Base-by-base conservation (phyloP, 106 monocot genomes). In the Alisma plantagoaquatica region DNA sequence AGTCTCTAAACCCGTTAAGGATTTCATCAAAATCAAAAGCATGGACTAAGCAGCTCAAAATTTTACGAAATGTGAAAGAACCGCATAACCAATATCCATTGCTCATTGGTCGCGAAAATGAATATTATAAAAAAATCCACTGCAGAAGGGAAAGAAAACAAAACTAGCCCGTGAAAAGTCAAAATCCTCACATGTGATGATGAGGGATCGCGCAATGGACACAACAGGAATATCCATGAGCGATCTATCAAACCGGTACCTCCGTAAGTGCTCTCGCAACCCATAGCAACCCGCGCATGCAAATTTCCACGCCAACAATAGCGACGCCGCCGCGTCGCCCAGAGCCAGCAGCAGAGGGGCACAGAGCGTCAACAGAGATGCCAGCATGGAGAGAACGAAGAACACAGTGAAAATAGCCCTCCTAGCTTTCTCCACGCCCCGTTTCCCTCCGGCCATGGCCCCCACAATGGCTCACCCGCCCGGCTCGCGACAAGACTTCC, bases 321-420 rank as follows among this genome's bases (percentile, higher is more conserved):
- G 54, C 46, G 78, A 78, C 23, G 70, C 65, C 19, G 59, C 33
- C 15, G 73, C 75, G 48, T 87, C 81, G 14, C 78, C 75, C 2
- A 82, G 33, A 24, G 78, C 75, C 50, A 87, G 78, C 23, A 87
- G 63, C 68, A 80, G 54, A 51, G 87, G 87, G 33, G 78, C 75
- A 41, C 82, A 87, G 18, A 72, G 32, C 30, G 75, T 47, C 11
- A 87, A 70, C 64, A 87, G 70, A 64, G 87, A 87, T 30, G 77
- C 82, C 33, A 82, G 41, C 82, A 87, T 75, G n/a, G 78, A 66
- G 27, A 82, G 52, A 77, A 87, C 60, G 71, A 87, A 87, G 66
- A 78, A 78, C 11, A 43, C 55, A 12, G 82, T 87, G 35, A 77
- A 61, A 2, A 82, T 5, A 25, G 59, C 74, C 51, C 87, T 55